Evolutionary conservation across 2,329 filamentous ascomycete species (phyloP).

Genomic region (Monosporascus sp.): DNA sequence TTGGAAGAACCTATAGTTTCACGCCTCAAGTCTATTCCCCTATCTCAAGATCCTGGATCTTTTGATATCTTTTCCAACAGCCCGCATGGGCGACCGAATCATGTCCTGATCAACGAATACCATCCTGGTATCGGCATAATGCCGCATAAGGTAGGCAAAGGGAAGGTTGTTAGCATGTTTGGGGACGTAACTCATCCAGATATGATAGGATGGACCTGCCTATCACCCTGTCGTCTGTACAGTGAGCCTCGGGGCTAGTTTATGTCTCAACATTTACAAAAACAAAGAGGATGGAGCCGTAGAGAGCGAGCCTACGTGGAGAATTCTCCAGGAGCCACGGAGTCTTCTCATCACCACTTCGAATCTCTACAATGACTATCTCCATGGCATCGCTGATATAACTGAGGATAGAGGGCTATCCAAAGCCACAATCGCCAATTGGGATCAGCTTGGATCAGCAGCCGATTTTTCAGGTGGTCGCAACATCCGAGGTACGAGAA

Average conservation of each 20-base stretch:
- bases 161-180: conserved; percentile 11
- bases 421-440: conserved; percentile 62
- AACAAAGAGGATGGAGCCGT: conserved; percentile 58
- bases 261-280: conserved; percentile 73
- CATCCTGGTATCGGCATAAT: conserved; percentile 86
- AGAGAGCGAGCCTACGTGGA: conserved; percentile 43
- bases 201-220: conserved; percentile 63
- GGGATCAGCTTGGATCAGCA: conserved; percentile 55
- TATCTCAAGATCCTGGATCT: conserved; percentile 23
- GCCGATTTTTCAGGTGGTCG: conserved; percentile 43
- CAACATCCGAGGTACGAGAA: conserved; percentile 55
- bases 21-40: conserved; percentile 48
- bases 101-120: conserved; percentile 93
- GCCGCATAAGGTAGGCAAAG: conserved; percentile 64
- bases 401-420: conserved; percentile 61
- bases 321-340: conserved; percentile 76
- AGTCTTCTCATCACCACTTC: conserved; percentile 71
- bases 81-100: conserved; percentile 75
- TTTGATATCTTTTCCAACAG: conserved; percentile 53
- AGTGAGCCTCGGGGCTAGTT: conserved; percentile 71
- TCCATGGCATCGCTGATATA: conserved; percentile 70
- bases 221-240: conserved; percentile 89
- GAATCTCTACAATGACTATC: conserved; percentile 61
- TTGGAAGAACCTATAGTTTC: conserved; percentile 64
- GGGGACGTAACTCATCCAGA: conserved; percentile 17